These are phyloP conservation scores for Magnusiomyces fungicola DNA, from an alignment of 1,139 yeast genomes.

Conservation along the genomic window DNA sequence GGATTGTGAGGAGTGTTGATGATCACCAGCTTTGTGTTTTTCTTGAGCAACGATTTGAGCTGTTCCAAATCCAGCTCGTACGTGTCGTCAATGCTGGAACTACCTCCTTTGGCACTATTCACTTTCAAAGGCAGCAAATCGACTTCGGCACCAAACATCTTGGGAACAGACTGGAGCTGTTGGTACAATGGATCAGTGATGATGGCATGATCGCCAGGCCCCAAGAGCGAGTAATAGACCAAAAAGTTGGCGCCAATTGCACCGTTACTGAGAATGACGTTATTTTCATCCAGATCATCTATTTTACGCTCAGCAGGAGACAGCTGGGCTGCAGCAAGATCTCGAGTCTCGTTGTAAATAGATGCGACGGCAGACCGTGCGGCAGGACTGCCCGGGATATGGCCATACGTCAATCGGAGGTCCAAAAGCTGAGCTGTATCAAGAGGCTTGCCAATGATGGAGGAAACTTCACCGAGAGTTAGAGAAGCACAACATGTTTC, in stretches of 20 bases:
- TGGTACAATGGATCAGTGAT: conserved; percentile 48
- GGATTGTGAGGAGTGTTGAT: conserved; percentile 54
- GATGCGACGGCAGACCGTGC: conserved; percentile 36
- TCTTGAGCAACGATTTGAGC: conserved; percentile 25
- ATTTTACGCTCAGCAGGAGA: background rate
- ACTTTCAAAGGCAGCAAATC: conserved; percentile 33
- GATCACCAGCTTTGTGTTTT: conserved; percentile 41
- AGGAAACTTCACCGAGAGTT: conserved; percentile 36
- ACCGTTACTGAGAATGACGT: conserved; percentile 48
- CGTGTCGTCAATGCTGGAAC: conserved; percentile 27
- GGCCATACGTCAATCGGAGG: conserved; percentile 41
- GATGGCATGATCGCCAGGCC: conserved; percentile 44
- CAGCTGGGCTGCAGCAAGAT: background rate
- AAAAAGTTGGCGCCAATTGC: conserved; percentile 54
- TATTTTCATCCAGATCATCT: conserved; percentile 25
- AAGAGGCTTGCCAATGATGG: conserved; percentile 29
- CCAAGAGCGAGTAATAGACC: conserved; percentile 41
- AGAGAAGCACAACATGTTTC: conserved; percentile 50
- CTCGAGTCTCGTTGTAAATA: conserved; percentile 33
- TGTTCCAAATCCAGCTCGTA: conserved; percentile 33
- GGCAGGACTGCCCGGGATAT: conserved; percentile 41
- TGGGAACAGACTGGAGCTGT: conserved; percentile 46
- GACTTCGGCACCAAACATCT: conserved; percentile 42
- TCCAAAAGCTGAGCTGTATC: conserved; percentile 19
- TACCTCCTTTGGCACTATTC: background rate